These are phyloP conservation scores for Vishniacozyma victoriae DNA, from an alignment of 768 basidiomycete species.

Conservation along the genomic window DNA sequence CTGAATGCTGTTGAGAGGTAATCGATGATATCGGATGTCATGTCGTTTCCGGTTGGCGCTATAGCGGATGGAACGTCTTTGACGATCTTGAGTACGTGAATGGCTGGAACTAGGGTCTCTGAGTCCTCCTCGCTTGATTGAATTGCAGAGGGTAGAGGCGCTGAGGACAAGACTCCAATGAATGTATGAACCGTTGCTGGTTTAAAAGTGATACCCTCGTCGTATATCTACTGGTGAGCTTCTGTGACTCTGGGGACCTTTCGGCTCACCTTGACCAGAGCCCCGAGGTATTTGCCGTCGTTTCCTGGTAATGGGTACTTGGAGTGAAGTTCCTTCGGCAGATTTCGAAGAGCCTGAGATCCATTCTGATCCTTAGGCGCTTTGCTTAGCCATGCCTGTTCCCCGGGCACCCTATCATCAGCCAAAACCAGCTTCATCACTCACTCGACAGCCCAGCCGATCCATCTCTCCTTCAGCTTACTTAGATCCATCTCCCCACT, in stretches of 20 bases:
- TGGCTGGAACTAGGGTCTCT: constrained; percentile 25
- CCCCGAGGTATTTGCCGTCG: constrained; percentile 29
- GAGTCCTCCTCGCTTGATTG: constrained; percentile 15
- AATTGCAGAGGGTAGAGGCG: constrained; percentile 28
- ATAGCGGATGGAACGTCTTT: background rate
- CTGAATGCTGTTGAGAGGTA: constrained; percentile 26
- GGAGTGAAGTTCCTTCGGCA: constrained; percentile 16
- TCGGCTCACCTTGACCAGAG: constrained; percentile 41
- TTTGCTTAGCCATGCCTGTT: constrained; percentile 24
- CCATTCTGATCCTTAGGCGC: background rate
- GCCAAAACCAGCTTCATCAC: constrained; percentile 11
- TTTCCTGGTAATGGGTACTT: constrained; percentile 33
- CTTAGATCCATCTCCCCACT: constrained; percentile 25
- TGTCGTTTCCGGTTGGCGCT: background rate
- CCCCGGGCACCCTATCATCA: constrained; percentile 33
- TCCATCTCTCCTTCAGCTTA: constrained; percentile 40
- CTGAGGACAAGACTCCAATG: constrained; percentile 36
- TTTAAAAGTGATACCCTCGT: constrained; percentile 25
- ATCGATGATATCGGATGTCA: constrained; percentile 23
- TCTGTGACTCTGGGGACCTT: background rate
- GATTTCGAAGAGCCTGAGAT: background rate
- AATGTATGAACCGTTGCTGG: constrained; percentile 37
- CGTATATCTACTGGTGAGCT: constrained; percentile 36
- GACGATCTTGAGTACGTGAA: constrained; percentile 31
- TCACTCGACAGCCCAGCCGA: constrained; percentile 45